These are phyloP conservation scores for Ceratocystis papillata DNA, from an alignment of 2,329 filamentous ascomycete species.

Conservation along the genomic window DNA sequence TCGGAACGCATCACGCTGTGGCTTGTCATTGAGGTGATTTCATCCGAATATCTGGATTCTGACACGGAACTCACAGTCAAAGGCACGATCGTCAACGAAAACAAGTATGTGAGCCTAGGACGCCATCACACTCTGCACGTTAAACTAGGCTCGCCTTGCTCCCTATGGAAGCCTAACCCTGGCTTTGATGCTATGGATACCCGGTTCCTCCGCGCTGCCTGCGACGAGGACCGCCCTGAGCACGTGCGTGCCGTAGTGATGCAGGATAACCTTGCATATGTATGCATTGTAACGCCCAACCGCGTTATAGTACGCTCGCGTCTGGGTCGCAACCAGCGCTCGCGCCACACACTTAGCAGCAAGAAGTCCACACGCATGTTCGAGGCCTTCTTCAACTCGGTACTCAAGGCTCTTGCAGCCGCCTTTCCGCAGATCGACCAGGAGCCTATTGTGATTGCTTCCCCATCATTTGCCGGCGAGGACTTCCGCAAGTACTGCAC, in stretches of 20 bases:
- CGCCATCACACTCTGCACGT: constrained; percentile 60
- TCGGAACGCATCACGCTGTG: constrained; percentile 47
- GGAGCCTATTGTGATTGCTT: constrained; percentile 70
- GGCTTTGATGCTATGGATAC: constrained; percentile 85
- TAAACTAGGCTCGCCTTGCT: constrained; percentile 79
- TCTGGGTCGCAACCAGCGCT: constrained; percentile 49
- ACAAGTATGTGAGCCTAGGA: constrained; percentile 42
- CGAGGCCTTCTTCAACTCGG: constrained; percentile 16
- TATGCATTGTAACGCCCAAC: constrained; percentile 70
- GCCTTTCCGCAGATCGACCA: constrained; percentile 71
- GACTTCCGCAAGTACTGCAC: constrained; percentile 67
- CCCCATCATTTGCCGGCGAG: constrained; percentile 74
- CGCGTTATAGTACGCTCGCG: constrained; percentile 64
- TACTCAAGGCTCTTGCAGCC: constrained; percentile 51
- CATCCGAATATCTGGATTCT: constrained; percentile 48
- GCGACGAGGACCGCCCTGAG: constrained; percentile 67
- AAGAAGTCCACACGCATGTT: constrained; percentile 34
- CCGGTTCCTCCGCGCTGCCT: constrained; percentile 65
- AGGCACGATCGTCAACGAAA: constrained; percentile 44
- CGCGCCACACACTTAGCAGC: constrained; percentile 38
- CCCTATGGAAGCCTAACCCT: constrained; percentile 64
- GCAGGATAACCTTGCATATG: constrained; percentile 77
- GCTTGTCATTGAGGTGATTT: constrained; percentile 46
- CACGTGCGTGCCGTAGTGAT: constrained; percentile 85
- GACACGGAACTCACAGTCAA: constrained; percentile 47